phyloP scores from a whole-genome alignment of 2,329 filamentous ascomycete genomes.

The Aspergillus caelatus region DNA sequence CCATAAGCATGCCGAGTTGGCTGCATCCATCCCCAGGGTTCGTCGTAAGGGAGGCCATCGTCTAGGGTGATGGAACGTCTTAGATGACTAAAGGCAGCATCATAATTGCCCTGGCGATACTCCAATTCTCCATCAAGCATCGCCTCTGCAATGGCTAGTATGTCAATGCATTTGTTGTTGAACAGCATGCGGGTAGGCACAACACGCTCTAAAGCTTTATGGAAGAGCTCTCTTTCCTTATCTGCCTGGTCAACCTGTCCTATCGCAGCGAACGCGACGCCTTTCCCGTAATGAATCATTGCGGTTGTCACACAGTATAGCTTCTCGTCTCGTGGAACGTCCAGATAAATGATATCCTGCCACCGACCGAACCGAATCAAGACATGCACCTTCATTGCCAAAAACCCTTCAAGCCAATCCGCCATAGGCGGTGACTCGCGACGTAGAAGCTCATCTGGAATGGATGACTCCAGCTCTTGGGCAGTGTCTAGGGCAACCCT shows the following conservation, averaged over 20 bases:
- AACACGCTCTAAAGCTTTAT: slow-evolving; percentile 54
- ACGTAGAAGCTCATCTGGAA: slow-evolving; percentile 66
- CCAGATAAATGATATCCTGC: slow-evolving; percentile 63
- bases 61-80: slow-evolving; percentile 61
- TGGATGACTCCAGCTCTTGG: slow-evolving; percentile 59
- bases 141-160: slow-evolving; percentile 62
- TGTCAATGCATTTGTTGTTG: slow-evolving; percentile 67
- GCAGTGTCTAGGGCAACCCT: slow-evolving; percentile 64
- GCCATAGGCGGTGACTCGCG: slow-evolving; percentile 73
- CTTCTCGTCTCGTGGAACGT: slow-evolving; percentile 58
- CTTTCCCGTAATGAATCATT: slow-evolving; percentile 68
- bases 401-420: slow-evolving; percentile 74
- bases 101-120: slow-evolving; percentile 65
- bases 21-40: slow-evolving; percentile 82
- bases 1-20: slow-evolving; percentile 71
- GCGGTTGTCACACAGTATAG: slow-evolving; percentile 73
- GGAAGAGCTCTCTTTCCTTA: slow-evolving; percentile 55
- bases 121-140: slow-evolving; percentile 76
- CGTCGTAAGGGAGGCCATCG: slow-evolving; percentile 68
- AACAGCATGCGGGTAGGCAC: slow-evolving; percentile 65
- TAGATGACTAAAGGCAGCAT: slow-evolving; percentile 62
- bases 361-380: slow-evolving; percentile 74
- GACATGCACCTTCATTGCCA: slow-evolving; percentile 69
- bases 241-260: slow-evolving; percentile 60
- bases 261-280: slow-evolving; percentile 65